Percentiles rank a stretch among this genome's conserved stretches.
Evolutionary conservation across 192 early-diverging fungal species (phyloP).

Genomic region (Piromyces finnis): DNA sequence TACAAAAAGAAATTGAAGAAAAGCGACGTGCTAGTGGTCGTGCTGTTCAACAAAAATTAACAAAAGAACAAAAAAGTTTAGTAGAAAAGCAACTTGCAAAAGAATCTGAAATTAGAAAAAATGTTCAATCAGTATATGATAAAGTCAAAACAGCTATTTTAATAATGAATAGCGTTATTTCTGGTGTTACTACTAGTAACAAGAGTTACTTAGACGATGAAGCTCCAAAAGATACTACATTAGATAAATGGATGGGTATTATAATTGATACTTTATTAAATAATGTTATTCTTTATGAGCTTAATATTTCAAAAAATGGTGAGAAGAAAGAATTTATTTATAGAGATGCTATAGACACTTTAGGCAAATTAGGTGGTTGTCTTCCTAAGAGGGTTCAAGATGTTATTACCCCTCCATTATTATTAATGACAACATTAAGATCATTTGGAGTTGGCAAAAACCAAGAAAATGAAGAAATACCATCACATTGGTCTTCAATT

Average conservation of each 20-base stretch:
- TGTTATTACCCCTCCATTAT: constrained; percentile 39
- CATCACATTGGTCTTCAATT: constrained; percentile 18
- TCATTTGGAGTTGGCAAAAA: constrained; percentile 41
- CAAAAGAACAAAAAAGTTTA: constrained; percentile 56
- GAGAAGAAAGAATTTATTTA: constrained; percentile 15
- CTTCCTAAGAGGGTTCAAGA: constrained; percentile 31
- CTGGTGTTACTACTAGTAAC: constrained; percentile 29
- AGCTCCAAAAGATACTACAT: constrained; percentile 17
- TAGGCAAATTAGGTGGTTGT: constrained; percentile 18
- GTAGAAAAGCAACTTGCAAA: constrained; percentile 50
- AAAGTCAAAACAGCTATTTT: constrained; percentile 41
- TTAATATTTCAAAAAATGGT: background rate
- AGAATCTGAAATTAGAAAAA: constrained; percentile 49
- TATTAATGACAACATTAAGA: constrained; percentile 32
- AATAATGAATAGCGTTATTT: constrained; percentile 40
- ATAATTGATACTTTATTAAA: constrained; percentile 11
- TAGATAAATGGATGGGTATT: constrained; percentile 6
- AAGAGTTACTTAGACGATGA: constrained; percentile 30
- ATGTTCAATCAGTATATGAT: constrained; percentile 28
- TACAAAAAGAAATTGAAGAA: constrained; percentile 56
- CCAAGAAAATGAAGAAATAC: constrained; percentile 13
- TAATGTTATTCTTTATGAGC: constrained; percentile 13
- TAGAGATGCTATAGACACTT: constrained; percentile 35
- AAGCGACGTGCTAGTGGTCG: constrained; percentile 6
- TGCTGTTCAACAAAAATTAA: constrained; percentile 24